Base-by-base conservation (phyloP, 371 early-diverging fungal genomes). In the Phascolomyces articulosus region DNA sequence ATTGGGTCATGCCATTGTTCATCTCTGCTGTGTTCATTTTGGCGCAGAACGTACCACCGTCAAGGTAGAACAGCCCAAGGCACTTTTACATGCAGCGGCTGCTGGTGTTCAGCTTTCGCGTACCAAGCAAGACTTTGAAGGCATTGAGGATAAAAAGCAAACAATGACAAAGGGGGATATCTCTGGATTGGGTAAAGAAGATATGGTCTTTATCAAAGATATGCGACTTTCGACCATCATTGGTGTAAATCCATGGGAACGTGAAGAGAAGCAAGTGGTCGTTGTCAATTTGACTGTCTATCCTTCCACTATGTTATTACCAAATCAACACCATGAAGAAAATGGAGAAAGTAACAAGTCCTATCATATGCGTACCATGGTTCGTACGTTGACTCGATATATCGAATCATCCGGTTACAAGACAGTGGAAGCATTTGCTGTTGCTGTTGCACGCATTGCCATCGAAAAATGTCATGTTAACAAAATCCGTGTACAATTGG, bases 201-300 rank as follows among this genome's bases (percentile, higher is more conserved):
- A 82, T 64, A 72, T 81, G 44, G 90, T 96, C 60, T 91, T 92
- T 74, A 91, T 98, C 58, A 85, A 91, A 65, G 89, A 90, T 70
- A 76, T 98, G 54, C 79, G 85, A 15, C 78, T 94, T 16, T 88
- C 85, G 64, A 89, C 95, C 20, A 94, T 98, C 57, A 92, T 98
- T 61, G 99, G 99, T 40, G 91, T 97, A 24, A 94, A 97, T 72
- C 89, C 94, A 16, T 97, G 96, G 94, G 98, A 98, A 80, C 86
- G 98, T 16, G 92, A 94, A 70, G 94, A 95, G 75, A 94, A 93
- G 71, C 98, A 98, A 71, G 86, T 91, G 0, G 92, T 98, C 9
- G 71, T 95, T 2, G 67, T 97, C 61, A 92, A 92, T 61, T 63
- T 98, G 60, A 83, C 80, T 29, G 83, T 96, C 38, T 88, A 90